Conservation (phyloP, 352 stramenopile genomes). For the Pythium sukuiense region DNA sequence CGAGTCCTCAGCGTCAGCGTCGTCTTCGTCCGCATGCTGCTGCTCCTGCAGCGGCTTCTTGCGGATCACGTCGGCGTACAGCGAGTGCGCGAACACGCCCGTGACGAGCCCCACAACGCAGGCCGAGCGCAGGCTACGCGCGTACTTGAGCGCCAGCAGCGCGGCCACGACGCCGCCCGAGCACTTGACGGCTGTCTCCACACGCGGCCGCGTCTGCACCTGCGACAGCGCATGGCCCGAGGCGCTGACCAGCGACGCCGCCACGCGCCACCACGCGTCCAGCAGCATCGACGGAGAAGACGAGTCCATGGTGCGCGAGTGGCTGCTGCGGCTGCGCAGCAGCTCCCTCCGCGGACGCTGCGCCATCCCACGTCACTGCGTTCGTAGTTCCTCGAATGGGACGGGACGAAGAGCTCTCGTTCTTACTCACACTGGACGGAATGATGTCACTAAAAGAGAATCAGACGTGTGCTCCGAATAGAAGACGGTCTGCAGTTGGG, state of each 20-base stretch:
- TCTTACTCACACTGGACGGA: background rate
- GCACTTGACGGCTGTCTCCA: slow-evolving; percentile 61
- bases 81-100: slow-evolving; percentile 64
- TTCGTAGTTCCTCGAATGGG: too few species aligned
- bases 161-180: slow-evolving; percentile 57
- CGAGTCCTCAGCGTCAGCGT: slow-evolving; percentile 1
- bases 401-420: background rate
- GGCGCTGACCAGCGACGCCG: slow-evolving; percentile 27
- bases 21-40: background rate
- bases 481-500: slow-evolving; percentile 1
- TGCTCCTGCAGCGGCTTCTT: slow-evolving; percentile 18
- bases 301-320: slow-evolving; percentile 15
- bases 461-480: background rate
- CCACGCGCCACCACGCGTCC: slow-evolving; percentile 19
- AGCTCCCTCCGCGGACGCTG: slow-evolving; percentile 1
- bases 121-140: slow-evolving; percentile 59
- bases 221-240: slow-evolving; percentile 29
- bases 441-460: slow-evolving; percentile 1
- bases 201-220: slow-evolving; percentile 31
- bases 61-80: slow-evolving; percentile 69
- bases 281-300: slow-evolving; percentile 7
- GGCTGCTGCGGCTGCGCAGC: slow-evolving; percentile 2
- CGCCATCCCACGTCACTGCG: slow-evolving; percentile 6
- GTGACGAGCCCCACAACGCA: slow-evolving; percentile 59
- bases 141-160: slow-evolving; percentile 58